Base-by-base conservation (phyloP, 1,139 yeast species). In the Fermentozyma sake region DNA sequence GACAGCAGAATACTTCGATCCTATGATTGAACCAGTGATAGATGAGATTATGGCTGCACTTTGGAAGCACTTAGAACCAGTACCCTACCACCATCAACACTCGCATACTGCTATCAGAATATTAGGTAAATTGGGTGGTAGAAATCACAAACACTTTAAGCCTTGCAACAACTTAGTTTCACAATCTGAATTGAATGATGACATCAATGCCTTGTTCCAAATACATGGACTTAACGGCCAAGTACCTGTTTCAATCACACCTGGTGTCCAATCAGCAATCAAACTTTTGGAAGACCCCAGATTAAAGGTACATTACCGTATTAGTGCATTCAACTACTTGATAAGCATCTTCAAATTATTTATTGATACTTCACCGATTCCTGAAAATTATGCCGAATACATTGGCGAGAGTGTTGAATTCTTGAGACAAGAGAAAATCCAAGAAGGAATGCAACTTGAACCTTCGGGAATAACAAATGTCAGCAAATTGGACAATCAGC, bases 1-100 rank as follows among this genome's bases (percentile, higher is more conserved):
- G 33, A 91, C 97, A 0, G 95, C 97, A 0, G 95, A 89, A 46
- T 93, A 87, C 53, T 87, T 93, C 52, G 98, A 93, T 46, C 98
- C 98, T 2, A 86, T 91, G 50, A 78, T 93, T 36, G 97, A 87
- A 46, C 97, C 98, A 0, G 96, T 87, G 1, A 77, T 89, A 37
- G 93, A 84, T 34, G 96, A 91, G 42, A 87, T 93, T 2, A 83
- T 87, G 86, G 78, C 81, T 16, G 95, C 96, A 0, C 62, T 93
- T 24, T 93, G 96, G 93, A 81, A 77, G 39, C 94, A 91, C 42
- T 60, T 93, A 39, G 80, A 80, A 39, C 98, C 98, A 1, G 72
- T 87, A 22, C 98, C 98, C 1, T 87, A 87, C 50, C 84, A 79
- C 39, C 96, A 87, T 39, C 91, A 82, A 46, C 96, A 89, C 44